Conservation (phyloP, 2,329 filamentous ascomycete genomes). For the Calonectria pteridis region DNA sequence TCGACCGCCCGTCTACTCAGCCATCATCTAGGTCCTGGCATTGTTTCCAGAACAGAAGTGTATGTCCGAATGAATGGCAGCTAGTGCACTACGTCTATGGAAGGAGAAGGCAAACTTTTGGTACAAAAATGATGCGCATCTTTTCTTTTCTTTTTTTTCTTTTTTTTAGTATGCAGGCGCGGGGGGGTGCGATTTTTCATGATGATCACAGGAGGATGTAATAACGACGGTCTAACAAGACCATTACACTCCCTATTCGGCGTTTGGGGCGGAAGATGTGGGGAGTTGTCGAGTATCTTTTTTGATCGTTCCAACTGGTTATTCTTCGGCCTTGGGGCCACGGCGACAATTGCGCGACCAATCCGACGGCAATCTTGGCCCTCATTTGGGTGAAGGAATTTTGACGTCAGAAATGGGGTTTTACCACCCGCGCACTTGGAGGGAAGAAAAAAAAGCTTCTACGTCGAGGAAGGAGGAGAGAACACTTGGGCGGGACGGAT, state of each 20-base stretch:
- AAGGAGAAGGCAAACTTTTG: constrained; percentile 11
- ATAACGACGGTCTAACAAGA: constrained; percentile 52
- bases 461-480: constrained; percentile 19
- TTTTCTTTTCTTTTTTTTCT: constrained; percentile 27
- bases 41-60: constrained; percentile 21
- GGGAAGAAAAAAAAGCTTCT: constrained; percentile 15
- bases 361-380: not conserved
- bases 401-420: constrained; percentile 10
- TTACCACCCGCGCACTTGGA: constrained; percentile 14
- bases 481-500: constrained; percentile 28
- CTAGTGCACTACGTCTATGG: constrained; percentile 29
- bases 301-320: constrained; percentile 32
- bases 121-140: constrained; percentile 22
- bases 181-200: constrained; percentile 39
- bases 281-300: constrained; percentile 45
- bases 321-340: constrained; percentile 24
- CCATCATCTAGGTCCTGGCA: constrained; percentile 27
- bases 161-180: constrained; percentile 38
- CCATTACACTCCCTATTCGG: constrained; percentile 55
- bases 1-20: constrained; percentile 20
- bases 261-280: constrained; percentile 48
- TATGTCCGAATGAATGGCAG: constrained; percentile 13
- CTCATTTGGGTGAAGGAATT: not conserved
- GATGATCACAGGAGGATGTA: constrained; percentile 52
- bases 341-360: constrained; percentile 4